phyloP scores from a whole-genome alignment of 2,329 filamentous ascomycete genomes.

The Pleomassaria siparia region DNA sequence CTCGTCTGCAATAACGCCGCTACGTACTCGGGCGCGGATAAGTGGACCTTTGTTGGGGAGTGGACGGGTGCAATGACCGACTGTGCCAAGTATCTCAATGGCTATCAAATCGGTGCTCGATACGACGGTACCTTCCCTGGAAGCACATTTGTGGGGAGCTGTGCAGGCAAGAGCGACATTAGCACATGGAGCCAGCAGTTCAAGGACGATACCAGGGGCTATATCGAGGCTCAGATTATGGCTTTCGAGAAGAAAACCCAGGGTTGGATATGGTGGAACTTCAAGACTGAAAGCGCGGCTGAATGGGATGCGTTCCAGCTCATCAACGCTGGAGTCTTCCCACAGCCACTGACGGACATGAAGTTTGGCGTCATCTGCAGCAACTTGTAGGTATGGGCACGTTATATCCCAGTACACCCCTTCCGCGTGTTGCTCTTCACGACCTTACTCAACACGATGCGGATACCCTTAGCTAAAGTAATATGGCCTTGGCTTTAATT shows the following conservation, averaged over 20 bases:
- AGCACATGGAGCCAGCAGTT: constrained; percentile 50
- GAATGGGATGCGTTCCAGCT: constrained; percentile 58
- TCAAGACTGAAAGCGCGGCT: constrained; percentile 56
- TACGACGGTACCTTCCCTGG: constrained; percentile 59
- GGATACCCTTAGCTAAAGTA: neutral
- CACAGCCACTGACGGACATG: constrained; percentile 30
- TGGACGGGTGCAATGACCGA: constrained; percentile 70
- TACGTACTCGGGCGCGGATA: constrained; percentile 57
- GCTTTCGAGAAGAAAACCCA: constrained; percentile 54
- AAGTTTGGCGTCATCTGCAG: constrained; percentile 24
- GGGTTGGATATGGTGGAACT: constrained; percentile 62
- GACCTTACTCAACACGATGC: neutral
- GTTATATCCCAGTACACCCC: neutral
- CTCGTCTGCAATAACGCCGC: constrained; percentile 58
- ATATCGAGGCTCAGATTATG: constrained; percentile 58
- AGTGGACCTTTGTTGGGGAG: constrained; percentile 69
- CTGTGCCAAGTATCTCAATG: constrained; percentile 55
- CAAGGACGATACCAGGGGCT: constrained; percentile 52
- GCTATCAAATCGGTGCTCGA: constrained; percentile 61
- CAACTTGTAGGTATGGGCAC: constrained; percentile 8
- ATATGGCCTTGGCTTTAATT: neutral
- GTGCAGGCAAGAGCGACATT: constrained; percentile 53
- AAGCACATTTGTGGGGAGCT: constrained; percentile 55
- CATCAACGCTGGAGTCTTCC: constrained; percentile 55
- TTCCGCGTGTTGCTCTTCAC: neutral